A percentile compares a stretch with the other conserved stretches of the same genome.
Evolutionary conservation across 1,284 basidiomycete genomes (phyloP).

Genomic region (Pseudozyma sp.): DNA sequence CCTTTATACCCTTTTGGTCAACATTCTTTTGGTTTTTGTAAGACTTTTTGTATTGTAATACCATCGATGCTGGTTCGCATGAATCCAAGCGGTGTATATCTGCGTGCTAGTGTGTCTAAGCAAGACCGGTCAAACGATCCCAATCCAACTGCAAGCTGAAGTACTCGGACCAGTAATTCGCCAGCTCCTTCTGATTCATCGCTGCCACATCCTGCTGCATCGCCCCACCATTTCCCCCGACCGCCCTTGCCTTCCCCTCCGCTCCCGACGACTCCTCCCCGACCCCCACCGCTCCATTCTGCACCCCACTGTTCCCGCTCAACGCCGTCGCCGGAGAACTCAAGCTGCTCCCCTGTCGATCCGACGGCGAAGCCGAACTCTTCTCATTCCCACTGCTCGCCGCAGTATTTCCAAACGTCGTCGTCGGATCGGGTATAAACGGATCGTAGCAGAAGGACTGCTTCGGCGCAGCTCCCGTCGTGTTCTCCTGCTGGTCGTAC

Average conservation of each 20-base stretch:
- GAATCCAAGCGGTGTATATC: no score
- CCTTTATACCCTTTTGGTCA: neutral
- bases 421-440: slow-evolving; percentile 29
- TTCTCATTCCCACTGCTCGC: neutral
- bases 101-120: neutral
- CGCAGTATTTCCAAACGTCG: neutral
- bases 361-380: slow-evolving; percentile 7
- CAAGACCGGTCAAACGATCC: slow-evolving; percentile 38
- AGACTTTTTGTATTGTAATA: neutral
- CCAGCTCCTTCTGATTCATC: slow-evolving; percentile 44
- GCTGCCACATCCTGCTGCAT: neutral
- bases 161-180: slow-evolving; percentile 48
- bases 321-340: slow-evolving; percentile 1
- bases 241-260: neutral
- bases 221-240: neutral
- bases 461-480: neutral
- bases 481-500: slow-evolving; percentile 22
- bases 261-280: neutral
- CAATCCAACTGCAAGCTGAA: slow-evolving; percentile 44
- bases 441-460: slow-evolving; percentile 38
- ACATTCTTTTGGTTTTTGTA: neutral
- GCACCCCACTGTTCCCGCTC: neutral
- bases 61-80: no score
- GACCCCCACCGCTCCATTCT: neutral
- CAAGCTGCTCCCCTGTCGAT: neutral